Conservation (phyloP, 108 stramenopile species). For the Aurantiochytrium sp. region DNA sequence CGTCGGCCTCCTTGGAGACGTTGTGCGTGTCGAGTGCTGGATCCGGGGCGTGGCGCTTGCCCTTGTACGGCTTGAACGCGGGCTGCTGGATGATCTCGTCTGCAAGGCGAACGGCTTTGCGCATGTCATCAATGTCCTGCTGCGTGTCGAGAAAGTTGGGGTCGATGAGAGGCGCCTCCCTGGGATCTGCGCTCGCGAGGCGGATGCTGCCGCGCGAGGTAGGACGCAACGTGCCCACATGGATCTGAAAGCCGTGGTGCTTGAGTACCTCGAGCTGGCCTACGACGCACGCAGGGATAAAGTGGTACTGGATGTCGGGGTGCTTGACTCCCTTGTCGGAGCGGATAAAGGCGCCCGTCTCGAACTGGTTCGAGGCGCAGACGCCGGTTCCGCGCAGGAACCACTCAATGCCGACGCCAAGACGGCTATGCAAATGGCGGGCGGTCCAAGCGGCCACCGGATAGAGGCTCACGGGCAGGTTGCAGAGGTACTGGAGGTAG, state of each 20-base stretch:
- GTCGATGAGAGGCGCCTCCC: conserved; percentile 20
- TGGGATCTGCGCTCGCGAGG: not conserved
- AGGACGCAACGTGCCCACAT: conserved; percentile 32
- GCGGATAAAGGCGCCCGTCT: conserved; percentile 55
- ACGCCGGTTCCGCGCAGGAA: conserved; percentile 44
- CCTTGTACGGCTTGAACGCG: conserved; percentile 26
- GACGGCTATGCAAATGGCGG: conserved; percentile 32
- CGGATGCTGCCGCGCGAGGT: conserved; percentile 5
- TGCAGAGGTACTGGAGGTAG: conserved; percentile 30
- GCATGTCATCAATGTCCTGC: conserved; percentile 27
- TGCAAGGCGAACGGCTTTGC: conserved; percentile 25
- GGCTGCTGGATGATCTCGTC: conserved; percentile 31
- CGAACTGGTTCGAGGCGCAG: conserved; percentile 53
- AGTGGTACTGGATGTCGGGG: conserved; percentile 51
- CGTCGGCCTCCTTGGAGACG: conserved; percentile 5
- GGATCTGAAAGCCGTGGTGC: conserved; percentile 32
- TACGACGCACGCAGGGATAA: conserved; percentile 24
- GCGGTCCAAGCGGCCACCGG: conserved; percentile 2
- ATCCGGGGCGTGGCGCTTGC: not conserved
- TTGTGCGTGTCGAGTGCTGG: not conserved
- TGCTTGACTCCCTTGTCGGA: conserved; percentile 34
- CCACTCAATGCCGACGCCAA: conserved; percentile 42
- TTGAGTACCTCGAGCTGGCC: not conserved
- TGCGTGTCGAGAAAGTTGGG: conserved; percentile 34
- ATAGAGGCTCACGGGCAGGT: conserved; percentile 19